Evolutionary conservation across 306 rosid genomes (phyloP).

Genomic region (Pterocarpus macrocarpus): DNA sequence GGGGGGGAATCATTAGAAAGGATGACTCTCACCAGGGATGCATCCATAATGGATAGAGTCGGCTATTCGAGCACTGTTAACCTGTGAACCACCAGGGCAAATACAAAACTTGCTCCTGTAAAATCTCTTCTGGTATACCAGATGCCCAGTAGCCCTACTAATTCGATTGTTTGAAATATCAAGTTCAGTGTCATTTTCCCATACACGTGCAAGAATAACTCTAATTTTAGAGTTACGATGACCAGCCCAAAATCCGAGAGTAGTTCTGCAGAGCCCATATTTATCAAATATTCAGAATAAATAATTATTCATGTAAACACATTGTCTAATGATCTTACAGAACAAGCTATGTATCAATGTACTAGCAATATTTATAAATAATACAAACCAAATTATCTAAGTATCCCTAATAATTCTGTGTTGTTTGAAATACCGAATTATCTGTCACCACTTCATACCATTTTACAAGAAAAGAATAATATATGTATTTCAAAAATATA

Average conservation of each 20-base stretch:
- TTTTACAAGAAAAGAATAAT: constrained; percentile 27
- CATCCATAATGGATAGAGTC: constrained; percentile 99
- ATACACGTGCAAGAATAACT: constrained; percentile 90
- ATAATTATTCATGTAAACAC: constrained; percentile 17
- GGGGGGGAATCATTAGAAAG: constrained; percentile 11
- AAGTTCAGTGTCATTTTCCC: constrained; percentile 98
- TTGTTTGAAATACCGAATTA: constrained; percentile 25
- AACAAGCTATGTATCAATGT: constrained; percentile 21
- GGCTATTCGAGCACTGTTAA: constrained; percentile 93
- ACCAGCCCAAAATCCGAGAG: constrained; percentile 97
- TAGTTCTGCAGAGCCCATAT: constrained; percentile 70
- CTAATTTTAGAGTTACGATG: constrained; percentile 96
- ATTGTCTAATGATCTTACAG: constrained; percentile 34
- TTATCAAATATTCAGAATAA: constrained; percentile 39
- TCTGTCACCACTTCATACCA: neutral
- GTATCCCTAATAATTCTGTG: neutral
- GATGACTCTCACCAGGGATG: constrained; percentile 77
- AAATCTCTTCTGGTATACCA: constrained; percentile 88
- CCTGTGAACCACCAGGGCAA: constrained; percentile 99
- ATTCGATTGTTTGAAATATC: constrained; percentile 91
- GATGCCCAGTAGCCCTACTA: constrained; percentile 83
- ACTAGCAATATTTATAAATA: constrained; percentile 16
- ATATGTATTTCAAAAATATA: neutral
- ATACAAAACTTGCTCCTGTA: constrained; percentile 88
- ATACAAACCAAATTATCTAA: constrained; percentile 1